Base-by-base conservation (phyloP, 768 basidiomycete species). In the Candolleomyces eurysporus region DNA sequence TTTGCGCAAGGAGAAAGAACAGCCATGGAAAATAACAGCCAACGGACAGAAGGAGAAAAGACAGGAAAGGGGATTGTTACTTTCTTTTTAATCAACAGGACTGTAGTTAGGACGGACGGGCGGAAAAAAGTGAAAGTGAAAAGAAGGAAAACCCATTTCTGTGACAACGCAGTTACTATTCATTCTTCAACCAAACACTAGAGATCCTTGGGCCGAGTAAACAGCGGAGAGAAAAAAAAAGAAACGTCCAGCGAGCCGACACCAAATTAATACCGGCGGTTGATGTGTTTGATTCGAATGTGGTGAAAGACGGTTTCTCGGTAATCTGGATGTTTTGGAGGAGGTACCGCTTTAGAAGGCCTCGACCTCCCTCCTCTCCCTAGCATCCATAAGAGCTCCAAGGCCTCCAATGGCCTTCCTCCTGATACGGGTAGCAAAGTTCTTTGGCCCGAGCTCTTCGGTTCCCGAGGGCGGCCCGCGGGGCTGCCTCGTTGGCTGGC, bases 371-470 rank as follows among this genome's bases (percentile, higher is more conserved):
- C 91, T 79, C 69, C 89, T 84, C 78, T 92, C 91, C 63, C 91
- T 85, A 39, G 91, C 90, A 67, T 83, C 89, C 83, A 92, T 87
- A 66, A 94, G 83, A 69, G 84, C 84, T 59, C 88, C 89, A 55
- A 94, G 77, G 30, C 91, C 90, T 39, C 89, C 90, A 62, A 93
- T 90, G 19, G 92, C 92, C 80, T 90, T 86, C 68, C 90, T 85
- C 74, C 92, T 84, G 75, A 91, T 89, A 67, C 92, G 85, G 42
- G 87, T 87, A 7, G 92, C 92, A 78, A 94, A 94, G 73, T 94
- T 94, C 82, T 91, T 89, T 48, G 90, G 89, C 19, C 89, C 88
- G 54, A 94, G 84, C 70, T 94, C 92, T 69, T 94, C 92, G 64
- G 86, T 86, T 69, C 90, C 89, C 22, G 90, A 90, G 48, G 93